These are phyloP conservation scores for Entophlyctis luteolus DNA, from an alignment of 192 early-diverging fungal genomes.

Conservation along the genomic window DNA sequence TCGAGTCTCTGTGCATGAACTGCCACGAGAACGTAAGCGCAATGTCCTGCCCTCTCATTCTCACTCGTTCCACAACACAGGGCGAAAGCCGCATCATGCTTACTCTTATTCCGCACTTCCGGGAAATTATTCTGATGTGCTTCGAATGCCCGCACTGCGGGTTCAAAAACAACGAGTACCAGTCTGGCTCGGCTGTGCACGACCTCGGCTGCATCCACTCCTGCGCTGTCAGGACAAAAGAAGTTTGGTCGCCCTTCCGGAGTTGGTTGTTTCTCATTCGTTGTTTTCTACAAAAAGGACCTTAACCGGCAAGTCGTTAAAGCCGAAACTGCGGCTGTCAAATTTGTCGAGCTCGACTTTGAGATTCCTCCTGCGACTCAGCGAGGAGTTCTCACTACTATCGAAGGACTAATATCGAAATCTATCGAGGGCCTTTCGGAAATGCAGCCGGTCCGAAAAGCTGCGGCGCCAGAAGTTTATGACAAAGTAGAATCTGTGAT, in stretches of 20 bases:
- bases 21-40: slow-evolving; percentile 71
- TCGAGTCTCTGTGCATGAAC: slow-evolving; percentile 87
- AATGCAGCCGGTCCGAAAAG: slow-evolving; percentile 77
- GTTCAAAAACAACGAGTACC: slow-evolving; percentile 83
- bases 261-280: background rate
- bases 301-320: slow-evolving; percentile 90
- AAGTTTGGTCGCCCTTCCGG: slow-evolving; percentile 6
- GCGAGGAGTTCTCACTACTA: slow-evolving; percentile 78
- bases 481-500: slow-evolving; percentile 71
- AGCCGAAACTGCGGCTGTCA: slow-evolving; percentile 72
- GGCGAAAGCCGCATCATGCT: slow-evolving; percentile 81
- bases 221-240: slow-evolving; percentile 60
- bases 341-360: slow-evolving; percentile 80
- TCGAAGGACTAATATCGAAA: slow-evolving; percentile 76
- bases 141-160: slow-evolving; percentile 89
- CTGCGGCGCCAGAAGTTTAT: slow-evolving; percentile 58
- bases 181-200: slow-evolving; percentile 76
- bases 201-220: slow-evolving; percentile 73
- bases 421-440: slow-evolving; percentile 76
- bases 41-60: background rate
- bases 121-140: slow-evolving; percentile 76
- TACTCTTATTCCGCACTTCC: slow-evolving; percentile 90
- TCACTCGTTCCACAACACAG: slow-evolving; percentile 45
- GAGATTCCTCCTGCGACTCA: slow-evolving; percentile 78
- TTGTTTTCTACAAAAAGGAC: slow-evolving; percentile 47